Percentiles rank a stretch among this genome's conserved stretches.
phyloP scores from a whole-genome alignment of 169 alveolate genomes.

The Miamiensis avidus region DNA sequence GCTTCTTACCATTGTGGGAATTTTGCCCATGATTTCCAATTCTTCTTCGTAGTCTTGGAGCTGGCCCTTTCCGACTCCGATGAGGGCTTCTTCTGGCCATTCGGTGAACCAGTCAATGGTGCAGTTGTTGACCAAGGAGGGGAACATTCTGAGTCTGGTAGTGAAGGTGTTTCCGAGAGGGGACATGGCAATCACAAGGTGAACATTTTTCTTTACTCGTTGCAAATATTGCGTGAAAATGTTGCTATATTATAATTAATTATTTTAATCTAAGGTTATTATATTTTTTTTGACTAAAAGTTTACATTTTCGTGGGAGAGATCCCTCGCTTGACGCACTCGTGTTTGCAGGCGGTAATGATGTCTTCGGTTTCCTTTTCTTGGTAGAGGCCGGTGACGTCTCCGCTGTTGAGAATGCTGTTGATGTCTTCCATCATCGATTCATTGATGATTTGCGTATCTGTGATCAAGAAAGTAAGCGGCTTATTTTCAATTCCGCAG shows the following conservation, averaged over 20 bases:
- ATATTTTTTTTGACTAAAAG: no score
- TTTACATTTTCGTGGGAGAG: slow-evolving; percentile 86
- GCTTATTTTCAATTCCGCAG: slow-evolving; percentile 91
- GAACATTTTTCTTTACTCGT: slow-evolving; percentile 91
- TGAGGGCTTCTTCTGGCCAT: slow-evolving; percentile 95
- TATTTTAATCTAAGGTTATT: no score
- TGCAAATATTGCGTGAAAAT: slow-evolving; percentile 88
- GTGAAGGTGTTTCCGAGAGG: slow-evolving; percentile 91
- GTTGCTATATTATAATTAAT: slow-evolving; percentile 43
- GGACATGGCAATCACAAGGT: slow-evolving; percentile 91
- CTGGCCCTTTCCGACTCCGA: slow-evolving; percentile 90
- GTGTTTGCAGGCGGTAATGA: slow-evolving; percentile 77
- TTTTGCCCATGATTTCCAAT: slow-evolving; percentile 9
- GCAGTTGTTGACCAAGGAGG: slow-evolving; percentile 93
- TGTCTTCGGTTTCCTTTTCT: slow-evolving; percentile 78
- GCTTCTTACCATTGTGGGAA: neutral
- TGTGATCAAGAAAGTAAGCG: slow-evolving; percentile 89
- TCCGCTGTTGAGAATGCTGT: slow-evolving; percentile 92
- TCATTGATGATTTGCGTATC: slow-evolving; percentile 93
- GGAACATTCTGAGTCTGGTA: slow-evolving; percentile 93
- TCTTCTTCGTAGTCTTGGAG: slow-evolving; percentile 78
- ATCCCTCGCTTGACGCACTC: slow-evolving; percentile 86
- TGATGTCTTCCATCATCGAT: slow-evolving; percentile 93
- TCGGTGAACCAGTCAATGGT: slow-evolving; percentile 95
- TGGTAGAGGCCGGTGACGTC: slow-evolving; percentile 94